Evolutionary conservation across 169 alveolate genomes (phyloP).

Genomic region (Cryptosporidium bovis): DNA sequence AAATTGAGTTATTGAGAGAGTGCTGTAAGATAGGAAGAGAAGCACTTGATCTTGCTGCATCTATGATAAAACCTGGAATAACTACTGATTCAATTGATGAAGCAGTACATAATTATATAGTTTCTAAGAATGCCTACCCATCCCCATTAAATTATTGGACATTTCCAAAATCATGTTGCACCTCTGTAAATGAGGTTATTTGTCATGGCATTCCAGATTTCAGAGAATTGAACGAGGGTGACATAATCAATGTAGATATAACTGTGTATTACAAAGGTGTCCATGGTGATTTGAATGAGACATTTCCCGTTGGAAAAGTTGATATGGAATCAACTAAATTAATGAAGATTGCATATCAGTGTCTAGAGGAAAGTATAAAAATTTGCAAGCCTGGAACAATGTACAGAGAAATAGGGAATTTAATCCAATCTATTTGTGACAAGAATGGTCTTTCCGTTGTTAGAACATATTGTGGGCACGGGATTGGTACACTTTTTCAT

Average conservation of each 20-base stretch:
- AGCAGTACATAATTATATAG: constrained; percentile 92
- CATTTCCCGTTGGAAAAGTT: constrained; percentile 95
- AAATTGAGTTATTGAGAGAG: constrained; percentile 84
- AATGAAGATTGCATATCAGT: constrained; percentile 90
- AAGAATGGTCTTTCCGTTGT: constrained; percentile 88
- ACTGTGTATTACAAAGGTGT: constrained; percentile 94
- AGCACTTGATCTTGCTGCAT: constrained; percentile 94
- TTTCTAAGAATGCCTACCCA: constrained; percentile 96
- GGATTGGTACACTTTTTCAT: constrained; percentile 97
- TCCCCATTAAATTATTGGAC: constrained; percentile 96
- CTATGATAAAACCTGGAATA: constrained; percentile 93
- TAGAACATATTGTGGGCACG: constrained; percentile 97
- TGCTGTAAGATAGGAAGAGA: constrained; percentile 92
- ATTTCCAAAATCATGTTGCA: constrained; percentile 97
- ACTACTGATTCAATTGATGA: constrained; percentile 96
- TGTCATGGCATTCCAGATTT: constrained; percentile 99
- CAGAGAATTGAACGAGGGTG: constrained; percentile 92
- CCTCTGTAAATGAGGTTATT: constrained; percentile 97
- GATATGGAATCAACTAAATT: constrained; percentile 89
- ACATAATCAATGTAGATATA: constrained; percentile 93
- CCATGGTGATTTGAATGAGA: constrained; percentile 96
- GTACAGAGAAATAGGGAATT: constrained; percentile 96
- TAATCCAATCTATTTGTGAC: constrained; percentile 88
- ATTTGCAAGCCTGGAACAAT: constrained; percentile 96
- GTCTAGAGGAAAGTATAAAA: constrained; percentile 88